A percentile compares a stretch with the other conserved stretches of the same genome.
phyloP scores from a whole-genome alignment of 768 basidiomycete genomes.

The Glaciozyma antarctica region DNA sequence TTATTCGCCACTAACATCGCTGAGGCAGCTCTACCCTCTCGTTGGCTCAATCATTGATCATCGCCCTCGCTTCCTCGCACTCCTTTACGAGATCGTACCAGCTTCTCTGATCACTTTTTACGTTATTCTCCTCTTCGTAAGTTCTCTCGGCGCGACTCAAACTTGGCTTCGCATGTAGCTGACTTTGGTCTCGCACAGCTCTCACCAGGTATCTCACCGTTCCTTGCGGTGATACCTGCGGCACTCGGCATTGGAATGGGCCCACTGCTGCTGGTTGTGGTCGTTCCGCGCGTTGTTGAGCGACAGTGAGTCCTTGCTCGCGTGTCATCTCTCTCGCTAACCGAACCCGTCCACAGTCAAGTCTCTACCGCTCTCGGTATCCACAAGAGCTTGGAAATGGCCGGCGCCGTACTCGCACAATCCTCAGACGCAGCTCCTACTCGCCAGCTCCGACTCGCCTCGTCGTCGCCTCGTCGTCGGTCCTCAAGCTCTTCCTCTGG shows the following conservation, averaged over 20 bases:
- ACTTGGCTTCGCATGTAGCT: too few species aligned
- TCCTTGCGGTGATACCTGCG: conserved; percentile 2
- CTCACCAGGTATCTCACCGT: background rate
- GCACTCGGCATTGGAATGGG: background rate
- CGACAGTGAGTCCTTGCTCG: background rate
- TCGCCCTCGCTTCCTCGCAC: conserved; percentile 2
- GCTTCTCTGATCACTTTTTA: background rate
- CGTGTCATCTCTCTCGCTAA: background rate
- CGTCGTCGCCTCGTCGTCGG: background rate
- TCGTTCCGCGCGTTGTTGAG: conserved; percentile 15
- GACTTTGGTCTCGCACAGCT: too few species aligned
- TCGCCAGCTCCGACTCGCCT: background rate
- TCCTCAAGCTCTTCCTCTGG: background rate
- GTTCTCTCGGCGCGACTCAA: background rate
- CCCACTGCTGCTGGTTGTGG: background rate
- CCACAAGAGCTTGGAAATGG: background rate
- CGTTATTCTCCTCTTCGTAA: background rate
- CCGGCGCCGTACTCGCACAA: background rate
- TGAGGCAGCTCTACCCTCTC: conserved; percentile 15
- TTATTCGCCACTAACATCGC: background rate
- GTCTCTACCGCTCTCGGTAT: background rate
- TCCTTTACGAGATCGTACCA: conserved; percentile 5
- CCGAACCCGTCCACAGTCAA: background rate
- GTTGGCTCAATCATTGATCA: conserved; percentile 11
- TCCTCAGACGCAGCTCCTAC: background rate